Conservation (phyloP, 768 basidiomycete genomes). For the Daedalea quercina region DNA sequence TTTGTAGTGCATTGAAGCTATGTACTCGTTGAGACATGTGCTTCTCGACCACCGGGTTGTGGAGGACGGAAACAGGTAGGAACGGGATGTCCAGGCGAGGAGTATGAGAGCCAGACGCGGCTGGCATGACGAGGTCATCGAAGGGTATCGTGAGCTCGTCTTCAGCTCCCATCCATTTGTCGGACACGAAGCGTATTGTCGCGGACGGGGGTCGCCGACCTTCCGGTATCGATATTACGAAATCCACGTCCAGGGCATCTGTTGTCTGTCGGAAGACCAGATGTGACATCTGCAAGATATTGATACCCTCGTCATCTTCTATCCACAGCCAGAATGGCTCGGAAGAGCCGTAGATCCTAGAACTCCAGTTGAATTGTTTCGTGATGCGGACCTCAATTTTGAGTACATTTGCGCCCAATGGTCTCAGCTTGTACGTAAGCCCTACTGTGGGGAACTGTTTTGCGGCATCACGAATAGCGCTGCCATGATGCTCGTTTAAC, state of each 20-base stretch:
- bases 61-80: conserved; percentile 50
- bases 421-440: conserved; percentile 66
- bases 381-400: conserved; percentile 60
- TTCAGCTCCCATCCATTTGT: conserved; percentile 91
- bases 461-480: conserved; percentile 70
- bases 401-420: conserved; percentile 79
- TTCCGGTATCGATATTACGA: conserved; percentile 69
- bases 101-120: conserved; percentile 45
- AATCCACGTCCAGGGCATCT: conserved; percentile 55
- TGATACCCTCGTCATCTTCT: conserved; percentile 76
- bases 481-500: conserved; percentile 81
- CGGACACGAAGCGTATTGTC: conserved; percentile 76
- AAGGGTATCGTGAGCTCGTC: conserved; percentile 60
- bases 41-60: conserved; percentile 37
- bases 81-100: conserved; percentile 70
- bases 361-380: conserved; percentile 75
- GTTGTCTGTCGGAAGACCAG: conserved; percentile 67
- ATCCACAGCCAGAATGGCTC: conserved; percentile 98
- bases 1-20: conserved; percentile 81
- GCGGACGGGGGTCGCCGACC: conserved; percentile 55
- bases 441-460: conserved; percentile 75
- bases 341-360: conserved; percentile 60
- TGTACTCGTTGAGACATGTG: conserved; percentile 40
- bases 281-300: conserved; percentile 76
- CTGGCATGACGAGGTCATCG: conserved; percentile 72